Base-by-base conservation (phyloP, 176 grass and related monocot species). In the Oryza meridionalis region DNA sequence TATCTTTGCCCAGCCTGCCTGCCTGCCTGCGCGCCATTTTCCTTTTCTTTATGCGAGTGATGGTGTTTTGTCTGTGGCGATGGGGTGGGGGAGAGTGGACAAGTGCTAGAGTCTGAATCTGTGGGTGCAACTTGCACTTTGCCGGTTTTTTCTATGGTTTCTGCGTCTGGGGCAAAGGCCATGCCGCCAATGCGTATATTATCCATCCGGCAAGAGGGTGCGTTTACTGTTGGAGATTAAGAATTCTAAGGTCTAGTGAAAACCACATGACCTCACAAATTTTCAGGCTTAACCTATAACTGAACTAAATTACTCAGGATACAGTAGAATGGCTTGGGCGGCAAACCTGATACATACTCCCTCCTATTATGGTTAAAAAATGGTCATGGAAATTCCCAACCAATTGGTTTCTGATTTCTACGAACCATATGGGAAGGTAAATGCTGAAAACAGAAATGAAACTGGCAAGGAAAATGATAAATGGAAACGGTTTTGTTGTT, bases 51-150 rank as follows among this genome's bases (percentile, higher is more conserved):
- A 68, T 78, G 58, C 58, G 58, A 62, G 58, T 62, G 58, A 69
- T 55, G 44, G 59, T 22, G 73, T 68, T 47, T 77, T 80, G 70
- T 80, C 77, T 25, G 38, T 33, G 73, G 51, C 42, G 26, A 59
- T 12, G 76, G 10, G 10, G 33, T 21, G 47, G 47, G 59, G 73
- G 66, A 86, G 69, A 69, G 59, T 25, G 79, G 89, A 80, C 76
- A 84, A 84, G 81, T 55, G 76, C 76, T 80, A 84, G 31, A 26
- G 44, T 83, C 84, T 80, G 84, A 87, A 84, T 84, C 84, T 84
- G 89, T 75, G 89, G 84, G 84, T 76, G 84, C 89, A 90, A 84
- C 81, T 87, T 84, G 89, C 80, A 83, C 62, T 68, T 16, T n/a
- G 69, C 59, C 45, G 43, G 1, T 87, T 69, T 83, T 84, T 86